These are phyloP conservation scores for Rickenella mellea DNA, from an alignment of 768 basidiomycete genomes.

Conservation along the genomic window DNA sequence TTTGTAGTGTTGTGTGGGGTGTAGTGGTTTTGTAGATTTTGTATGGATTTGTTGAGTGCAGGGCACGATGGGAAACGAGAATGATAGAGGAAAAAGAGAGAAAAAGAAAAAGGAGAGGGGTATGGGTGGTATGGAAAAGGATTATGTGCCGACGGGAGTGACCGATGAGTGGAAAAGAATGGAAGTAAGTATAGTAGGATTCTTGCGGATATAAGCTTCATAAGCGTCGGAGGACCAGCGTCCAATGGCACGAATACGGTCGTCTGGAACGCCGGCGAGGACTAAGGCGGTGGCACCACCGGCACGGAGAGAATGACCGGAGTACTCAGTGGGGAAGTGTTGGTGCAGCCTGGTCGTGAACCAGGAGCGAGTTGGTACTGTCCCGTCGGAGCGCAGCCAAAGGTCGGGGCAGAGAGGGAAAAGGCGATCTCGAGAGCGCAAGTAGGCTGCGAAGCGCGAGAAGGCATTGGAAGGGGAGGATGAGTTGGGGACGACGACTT, in stretches of 20 bases:
- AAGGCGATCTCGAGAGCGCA: constrained; percentile 14
- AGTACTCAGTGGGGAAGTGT: background rate
- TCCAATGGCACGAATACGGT: constrained; percentile 26
- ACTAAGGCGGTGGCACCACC: constrained; percentile 34
- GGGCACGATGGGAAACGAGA: too few species aligned
- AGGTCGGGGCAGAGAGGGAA: constrained; percentile 21
- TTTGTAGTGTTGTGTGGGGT: too few species aligned
- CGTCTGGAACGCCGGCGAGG: constrained; percentile 15
- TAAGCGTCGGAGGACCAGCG: constrained; percentile 30
- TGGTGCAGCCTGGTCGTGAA: constrained; percentile 20
- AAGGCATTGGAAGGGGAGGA: constrained; percentile 8
- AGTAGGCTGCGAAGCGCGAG: constrained; percentile 13
- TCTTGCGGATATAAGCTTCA: constrained; percentile 29
- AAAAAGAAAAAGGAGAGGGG: too few species aligned
- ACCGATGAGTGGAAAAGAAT: too few species aligned
- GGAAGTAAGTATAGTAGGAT: constrained; percentile 27
- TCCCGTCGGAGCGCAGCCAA: constrained; percentile 22
- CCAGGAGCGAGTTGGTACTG: constrained; percentile 24
- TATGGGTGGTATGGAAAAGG: too few species aligned
- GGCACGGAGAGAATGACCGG: constrained; percentile 28
- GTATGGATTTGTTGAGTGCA: background rate
- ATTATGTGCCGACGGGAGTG: constrained; percentile 9
- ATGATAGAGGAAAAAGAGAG: too few species aligned
- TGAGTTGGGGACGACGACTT: constrained; percentile 8
- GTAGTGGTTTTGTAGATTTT: background rate